These are phyloP conservation scores for Crassisporium funariophilum DNA, from an alignment of 768 basidiomycete species.

Conservation along the genomic window DNA sequence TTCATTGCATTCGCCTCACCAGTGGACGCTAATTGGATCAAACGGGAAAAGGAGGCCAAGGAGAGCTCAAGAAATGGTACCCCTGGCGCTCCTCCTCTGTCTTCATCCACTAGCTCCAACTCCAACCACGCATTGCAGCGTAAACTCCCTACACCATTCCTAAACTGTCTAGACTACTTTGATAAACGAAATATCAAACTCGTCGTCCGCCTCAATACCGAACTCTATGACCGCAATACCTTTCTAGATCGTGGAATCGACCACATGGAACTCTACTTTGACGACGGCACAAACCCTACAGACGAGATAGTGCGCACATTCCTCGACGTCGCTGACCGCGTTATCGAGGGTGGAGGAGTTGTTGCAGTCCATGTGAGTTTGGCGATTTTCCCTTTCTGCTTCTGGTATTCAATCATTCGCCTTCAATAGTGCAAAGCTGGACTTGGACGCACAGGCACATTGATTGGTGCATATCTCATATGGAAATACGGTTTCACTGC, in stretches of 20 bases:
- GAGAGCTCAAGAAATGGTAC: conserved; percentile 35
- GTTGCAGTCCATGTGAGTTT: conserved; percentile 84
- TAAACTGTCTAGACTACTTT: conserved; percentile 93
- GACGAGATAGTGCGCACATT: conserved; percentile 94
- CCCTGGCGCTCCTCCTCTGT: conserved; percentile 24
- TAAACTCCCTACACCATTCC: conserved; percentile 77
- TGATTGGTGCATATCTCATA: conserved; percentile 97
- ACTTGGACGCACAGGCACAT: conserved; percentile 91
- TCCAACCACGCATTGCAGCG: conserved; percentile 67
- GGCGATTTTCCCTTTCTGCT: conserved; percentile 4
- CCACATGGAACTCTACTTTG: conserved; percentile 93
- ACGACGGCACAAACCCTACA: conserved; percentile 97
- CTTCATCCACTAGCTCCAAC: conserved; percentile 30
- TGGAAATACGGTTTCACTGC: conserved; percentile 99
- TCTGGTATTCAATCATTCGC: conserved; percentile 16
- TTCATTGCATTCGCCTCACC: conserved; percentile 96
- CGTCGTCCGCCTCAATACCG: conserved; percentile 92
- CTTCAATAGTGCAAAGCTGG: conserved; percentile 87
- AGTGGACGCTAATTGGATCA: conserved; percentile 79
- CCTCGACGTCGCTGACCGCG: conserved; percentile 79
- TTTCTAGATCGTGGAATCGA: conserved; percentile 86
- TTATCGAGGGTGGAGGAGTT: conserved; percentile 77
- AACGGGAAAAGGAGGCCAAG: conserved; percentile 68
- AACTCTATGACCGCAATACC: conserved; percentile 80
- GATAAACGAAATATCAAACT: conserved; percentile 84